Evolutionary conservation across 2,329 filamentous ascomycete genomes (phyloP), one percentile per base, ranked within the genome.

Genomic region (Ceratocystis alfenasii): DNA sequence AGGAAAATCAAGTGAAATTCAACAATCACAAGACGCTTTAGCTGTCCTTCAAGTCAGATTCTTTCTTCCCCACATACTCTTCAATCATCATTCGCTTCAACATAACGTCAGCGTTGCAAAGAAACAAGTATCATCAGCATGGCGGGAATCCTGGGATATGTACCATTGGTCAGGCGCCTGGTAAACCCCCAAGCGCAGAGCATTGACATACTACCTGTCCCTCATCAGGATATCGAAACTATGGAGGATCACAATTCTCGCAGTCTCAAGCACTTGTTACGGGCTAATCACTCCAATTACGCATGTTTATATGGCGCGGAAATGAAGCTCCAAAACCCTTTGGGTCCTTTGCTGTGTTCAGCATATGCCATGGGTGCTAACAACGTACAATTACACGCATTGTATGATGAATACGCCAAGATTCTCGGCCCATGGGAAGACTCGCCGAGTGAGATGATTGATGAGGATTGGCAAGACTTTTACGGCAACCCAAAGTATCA

Each of bases 271-370:
- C 91, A 97, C 76, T 79, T 99, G 15, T 75, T 99, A 68, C 90
- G 89, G 75, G 87, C 92, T 64, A 97, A 97, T 74, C 94, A 99
- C 77, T 87, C 87, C 70, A 96, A 94, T 73, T 84, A 95, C 75
- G 85, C 90, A 41, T 86, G 97, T 70, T 77, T 96, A 65, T 94
- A 89, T 74, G 85, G 92, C 73, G 74, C 88, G 64, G 78, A 88
- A 3, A 78, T 82, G 68, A 22, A 55, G 30, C 94, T 86, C 71
- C 85, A 94, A 77, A 97, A 97, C 72, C 89, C 95, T 76, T 80
- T 87, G 71, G 82, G 90, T 48, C 91, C 96, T 76, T 83, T 91
- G 64, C 82, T 99, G 12, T 86, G 85, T 70, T 90, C 93, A 5
- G 88, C 91, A 1, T 99, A 95, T 75, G 80, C 96, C 17, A 80